A percentile compares a stretch with the other conserved stretches of the same genome.
Conservation (phyloP, 2,329 filamentous ascomycete species). For the Ascochyta koolunga region DNA sequence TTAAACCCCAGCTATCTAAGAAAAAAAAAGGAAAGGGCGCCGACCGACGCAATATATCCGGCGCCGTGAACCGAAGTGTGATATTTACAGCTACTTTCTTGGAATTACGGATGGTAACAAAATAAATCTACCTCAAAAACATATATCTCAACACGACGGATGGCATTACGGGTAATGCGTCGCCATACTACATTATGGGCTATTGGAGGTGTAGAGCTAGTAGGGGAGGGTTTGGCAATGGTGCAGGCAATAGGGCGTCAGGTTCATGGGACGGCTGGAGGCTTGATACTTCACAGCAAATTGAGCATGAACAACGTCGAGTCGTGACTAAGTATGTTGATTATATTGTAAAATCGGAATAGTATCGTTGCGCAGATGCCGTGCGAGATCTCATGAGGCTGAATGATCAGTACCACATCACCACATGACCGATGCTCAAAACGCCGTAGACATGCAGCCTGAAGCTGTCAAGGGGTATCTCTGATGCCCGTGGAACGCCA, state of each 20-base stretch:
- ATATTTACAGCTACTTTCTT: background rate
- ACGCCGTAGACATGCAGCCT: slow-evolving; percentile 16
- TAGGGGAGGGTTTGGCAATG: too few relatives aligned
- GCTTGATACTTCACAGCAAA: background rate
- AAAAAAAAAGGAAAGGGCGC: background rate
- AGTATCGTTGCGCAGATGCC: background rate
- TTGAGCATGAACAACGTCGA: background rate
- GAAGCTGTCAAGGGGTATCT: slow-evolving; percentile 16
- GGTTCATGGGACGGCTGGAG: background rate
- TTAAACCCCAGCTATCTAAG: background rate
- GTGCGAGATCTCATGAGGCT: background rate
- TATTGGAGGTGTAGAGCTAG: too few relatives aligned
- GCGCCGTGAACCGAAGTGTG: background rate
- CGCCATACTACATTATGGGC: too few relatives aligned
- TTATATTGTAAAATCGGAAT: background rate
- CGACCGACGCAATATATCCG: too few relatives aligned
- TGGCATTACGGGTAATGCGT: too few relatives aligned
- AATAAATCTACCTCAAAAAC: too few relatives aligned
- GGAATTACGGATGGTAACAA: background rate
- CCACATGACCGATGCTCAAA: background rate
- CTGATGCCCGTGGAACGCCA: slow-evolving; percentile 12
- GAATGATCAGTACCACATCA: background rate
- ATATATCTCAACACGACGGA: too few relatives aligned
- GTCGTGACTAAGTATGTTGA: background rate
- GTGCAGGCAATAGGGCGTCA: background rate